phyloP scores from a whole-genome alignment of 2,329 filamentous ascomycete genomes.

The Sphaerulina vaccinii region DNA sequence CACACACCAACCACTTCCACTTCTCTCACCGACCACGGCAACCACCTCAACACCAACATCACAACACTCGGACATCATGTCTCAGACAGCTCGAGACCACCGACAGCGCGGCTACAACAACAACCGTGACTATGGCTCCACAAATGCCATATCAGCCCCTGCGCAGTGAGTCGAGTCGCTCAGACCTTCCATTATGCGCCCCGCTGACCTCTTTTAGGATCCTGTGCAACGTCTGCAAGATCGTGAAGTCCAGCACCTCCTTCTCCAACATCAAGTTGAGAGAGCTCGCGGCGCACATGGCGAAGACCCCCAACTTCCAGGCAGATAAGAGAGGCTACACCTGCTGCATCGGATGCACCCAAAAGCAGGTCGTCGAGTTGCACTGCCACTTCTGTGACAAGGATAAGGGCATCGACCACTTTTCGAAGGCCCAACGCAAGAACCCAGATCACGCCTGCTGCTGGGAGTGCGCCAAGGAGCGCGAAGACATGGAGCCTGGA shows the following conservation, averaged over 20 bases:
- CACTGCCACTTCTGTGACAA: conserved; percentile 29
- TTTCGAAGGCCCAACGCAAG: conserved; percentile 30
- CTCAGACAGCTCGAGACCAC: no score
- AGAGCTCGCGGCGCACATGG: conserved; percentile 7
- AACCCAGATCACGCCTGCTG: conserved; percentile 29
- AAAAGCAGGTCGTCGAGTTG: conserved; percentile 26
- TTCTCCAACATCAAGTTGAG: conserved; percentile 14
- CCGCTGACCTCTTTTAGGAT: conserved; percentile 16
- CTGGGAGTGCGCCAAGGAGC: conserved; percentile 23
- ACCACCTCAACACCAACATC: not conserved
- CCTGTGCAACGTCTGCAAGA: conserved; percentile 22
- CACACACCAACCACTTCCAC: no score
- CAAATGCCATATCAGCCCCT: conserved; percentile 1
- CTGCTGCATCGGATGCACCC: conserved; percentile 27
- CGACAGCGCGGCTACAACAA: not conserved
- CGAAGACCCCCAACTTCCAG: conserved; percentile 9
- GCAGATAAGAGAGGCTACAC: conserved; percentile 15
- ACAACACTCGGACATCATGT: not conserved
- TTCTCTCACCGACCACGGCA: not conserved
- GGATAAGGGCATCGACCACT: conserved; percentile 26
- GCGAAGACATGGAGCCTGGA: conserved; percentile 24
- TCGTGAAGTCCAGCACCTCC: conserved; percentile 11
- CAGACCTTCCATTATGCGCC: not conserved
- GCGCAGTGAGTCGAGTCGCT: not conserved
- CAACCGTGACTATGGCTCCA: not conserved